Conservation (phyloP, 495 filamentous ascomycete species). For the Cryomyces minteri region DNA sequence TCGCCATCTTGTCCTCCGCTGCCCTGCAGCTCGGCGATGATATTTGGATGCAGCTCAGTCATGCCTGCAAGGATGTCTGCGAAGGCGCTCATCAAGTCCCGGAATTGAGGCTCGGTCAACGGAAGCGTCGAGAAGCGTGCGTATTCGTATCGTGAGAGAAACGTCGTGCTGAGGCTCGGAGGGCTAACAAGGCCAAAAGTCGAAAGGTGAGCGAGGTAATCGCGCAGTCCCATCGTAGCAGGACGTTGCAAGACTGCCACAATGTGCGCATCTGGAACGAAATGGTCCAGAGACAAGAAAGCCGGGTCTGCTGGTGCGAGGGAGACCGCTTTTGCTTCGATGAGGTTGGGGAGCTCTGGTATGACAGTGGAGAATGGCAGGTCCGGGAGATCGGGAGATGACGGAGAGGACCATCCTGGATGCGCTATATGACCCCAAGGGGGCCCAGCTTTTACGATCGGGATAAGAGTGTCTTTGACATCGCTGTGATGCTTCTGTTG, state of each 20-base stretch:
- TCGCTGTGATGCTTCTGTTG: not conserved
- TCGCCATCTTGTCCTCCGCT: not conserved
- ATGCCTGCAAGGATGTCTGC: slow-evolving; percentile 64
- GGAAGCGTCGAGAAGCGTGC: slow-evolving; percentile 56
- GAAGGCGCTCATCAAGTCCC: slow-evolving; percentile 73
- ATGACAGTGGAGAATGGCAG: slow-evolving; percentile 71
- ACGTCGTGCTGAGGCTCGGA: slow-evolving; percentile 35
- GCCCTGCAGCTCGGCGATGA: slow-evolving; percentile 3
- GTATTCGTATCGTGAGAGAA: slow-evolving; percentile 60
- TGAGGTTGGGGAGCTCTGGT: slow-evolving; percentile 69
- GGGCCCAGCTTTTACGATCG: slow-evolving; percentile 23
- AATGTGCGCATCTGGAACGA: slow-evolving; percentile 36
- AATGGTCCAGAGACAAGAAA: not conserved
- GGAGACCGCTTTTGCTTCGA: slow-evolving; percentile 82
- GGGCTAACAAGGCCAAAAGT: slow-evolving; percentile 43
- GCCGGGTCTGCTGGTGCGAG: slow-evolving; percentile 48
- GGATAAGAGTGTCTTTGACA: slow-evolving; percentile 11
- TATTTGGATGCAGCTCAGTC: slow-evolving; percentile 33
- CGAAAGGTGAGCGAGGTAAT: slow-evolving; percentile 59
- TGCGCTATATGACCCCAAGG: slow-evolving; percentile 73
- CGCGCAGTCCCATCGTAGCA: slow-evolving; percentile 54
- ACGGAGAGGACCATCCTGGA: slow-evolving; percentile 74
- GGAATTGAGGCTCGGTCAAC: slow-evolving; percentile 50
- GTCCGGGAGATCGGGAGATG: slow-evolving; percentile 51
- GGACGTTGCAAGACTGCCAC: slow-evolving; percentile 55